Evolutionary conservation across 2,329 filamentous ascomycete genomes (phyloP), one percentile per base, ranked within the genome.

Genomic region (Colletotrichum liriopes): DNA sequence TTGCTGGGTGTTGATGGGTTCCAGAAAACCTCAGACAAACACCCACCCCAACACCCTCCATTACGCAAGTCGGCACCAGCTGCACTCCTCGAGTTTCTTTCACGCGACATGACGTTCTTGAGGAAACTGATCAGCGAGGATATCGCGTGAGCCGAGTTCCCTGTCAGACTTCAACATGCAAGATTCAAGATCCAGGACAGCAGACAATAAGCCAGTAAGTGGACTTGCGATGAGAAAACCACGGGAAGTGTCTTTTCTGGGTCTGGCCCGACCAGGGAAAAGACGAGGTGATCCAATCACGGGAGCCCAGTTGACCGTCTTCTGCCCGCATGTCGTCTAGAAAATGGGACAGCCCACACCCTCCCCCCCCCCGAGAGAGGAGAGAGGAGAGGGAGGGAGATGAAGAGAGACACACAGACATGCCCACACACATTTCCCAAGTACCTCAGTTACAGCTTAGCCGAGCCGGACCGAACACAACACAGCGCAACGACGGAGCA

Each of bases 21-120:
- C 63, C 18, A 26, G 41, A 41, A 35, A 65, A 51, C 49, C 66
- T 69, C 51, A 58, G 60, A 69, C 66, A 65, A 69, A 67, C 47
- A 67, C 37, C 65, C 45, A 65, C 51, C 39, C 26, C 43, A 26
- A 45, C 39, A 55, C 39, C 32, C 32, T 45, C 41, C 59, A 26
- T 49, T 49, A 62, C n/a, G 14, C 49, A 32, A 49, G n/a, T 37
- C 32, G 41, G 49, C 52, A 49, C 26, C 12, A 62, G 60, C 43
- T 49, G 43, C 35, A 51, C 60, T 51, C 35, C 35, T 56, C 54
- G 14, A 23, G 54, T 56, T 56, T 39, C 20, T 39, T 37, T n/a
- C 12, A 56, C 35, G 20, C 35, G 20, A 56, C 11, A 39, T 56
- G 32, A 56, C 20, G 54, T 23, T 56, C 5, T 23, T 4, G 12